Base-by-base conservation (phyloP, 2,329 filamentous ascomycete species). In the Botryotinia convoluta region DNA sequence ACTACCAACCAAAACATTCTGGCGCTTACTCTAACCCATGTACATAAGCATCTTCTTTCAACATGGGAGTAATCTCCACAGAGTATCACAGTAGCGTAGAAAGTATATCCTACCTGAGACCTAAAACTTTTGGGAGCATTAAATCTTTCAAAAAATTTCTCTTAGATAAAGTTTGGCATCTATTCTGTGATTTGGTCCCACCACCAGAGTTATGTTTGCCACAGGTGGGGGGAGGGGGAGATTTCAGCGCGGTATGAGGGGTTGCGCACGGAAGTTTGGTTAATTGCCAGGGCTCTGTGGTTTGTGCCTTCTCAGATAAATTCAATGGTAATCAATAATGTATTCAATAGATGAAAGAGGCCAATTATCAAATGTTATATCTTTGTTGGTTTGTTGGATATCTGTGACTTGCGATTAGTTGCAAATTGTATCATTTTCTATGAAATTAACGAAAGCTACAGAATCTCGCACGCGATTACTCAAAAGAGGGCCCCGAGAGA, bases 341-440 rank as follows among this genome's bases (percentile, higher is more conserved):
- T 18, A 9, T 54, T n/a, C 4, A 16, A 54, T 54, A 32, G 4
- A 39, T 51, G n/a, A 32, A 54, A 39, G 22, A 12, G 3, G n/a
- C 16, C 4, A 22, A 20, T 44, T 32, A 18, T 63, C 26, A 29
- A 51, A 26, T 44, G 1, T 29, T 29, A 26, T 22, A 48, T 18
- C 8, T 26, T 12, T 26, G 22, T 51, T 22, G 44, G 7, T 51
- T 9, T 20, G 14, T 67, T 37, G 26, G 44, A 67, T 20, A 18
- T 51, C 7, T 18, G 5, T 10, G 32, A 22, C 22, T 22, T 51
- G 35, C 26, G 45, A 67, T 67, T 67, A 54, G 45, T 29, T 32
- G 32, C 14, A 54, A 67, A 67, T 67, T 1, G 32, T 26, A 67
- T 39, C 64, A 67, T 51, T 67, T 67, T 39, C 64, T 37, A 51